phyloP scores from a whole-genome alignment of 352 stramenopile species.

The Pythium phragmiticola region DNA sequence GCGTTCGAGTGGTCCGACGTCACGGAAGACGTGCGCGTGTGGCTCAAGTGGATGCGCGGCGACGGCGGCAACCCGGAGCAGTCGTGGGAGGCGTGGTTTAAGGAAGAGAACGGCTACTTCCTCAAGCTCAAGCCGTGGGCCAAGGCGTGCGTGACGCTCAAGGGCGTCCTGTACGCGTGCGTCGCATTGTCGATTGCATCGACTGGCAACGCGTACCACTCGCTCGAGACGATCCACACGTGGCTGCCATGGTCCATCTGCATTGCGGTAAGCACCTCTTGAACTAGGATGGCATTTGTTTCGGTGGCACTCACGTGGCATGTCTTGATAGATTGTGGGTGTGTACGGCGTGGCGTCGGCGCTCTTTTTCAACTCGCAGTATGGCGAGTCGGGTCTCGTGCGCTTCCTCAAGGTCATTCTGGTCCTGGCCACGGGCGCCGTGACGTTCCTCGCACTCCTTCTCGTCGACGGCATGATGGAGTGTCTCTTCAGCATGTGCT shows the following conservation, averaged over 20 bases:
- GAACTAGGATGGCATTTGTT: too few relatives aligned
- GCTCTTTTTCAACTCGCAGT: conserved; percentile 35
- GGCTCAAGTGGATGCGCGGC: conserved; percentile 86
- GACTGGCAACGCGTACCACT: conserved; percentile 43
- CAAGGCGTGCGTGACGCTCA: conserved; percentile 86
- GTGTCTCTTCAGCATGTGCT: conserved; percentile 89
- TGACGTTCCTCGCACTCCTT: conserved; percentile 16
- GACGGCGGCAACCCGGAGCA: conserved; percentile 82
- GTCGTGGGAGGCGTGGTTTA: conserved; percentile 92
- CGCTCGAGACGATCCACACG: conserved; percentile 27
- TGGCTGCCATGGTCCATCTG: conserved; percentile 36
- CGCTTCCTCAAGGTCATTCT: conserved; percentile 44
- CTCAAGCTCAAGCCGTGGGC: conserved; percentile 71
- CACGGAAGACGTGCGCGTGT: conserved; percentile 60
- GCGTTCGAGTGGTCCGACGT: conserved; percentile 94
- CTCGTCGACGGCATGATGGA: conserved; percentile 75
- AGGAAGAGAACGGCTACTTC: conserved; percentile 90
- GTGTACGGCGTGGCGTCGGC: conserved; percentile 33
- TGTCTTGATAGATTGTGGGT: conserved; percentile 8
- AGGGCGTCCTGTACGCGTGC: conserved; percentile 77
- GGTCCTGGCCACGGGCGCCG: conserved; percentile 41
- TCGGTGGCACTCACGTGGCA: not conserved
- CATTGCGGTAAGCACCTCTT: conserved; percentile 16
- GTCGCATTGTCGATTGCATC: conserved; percentile 76
- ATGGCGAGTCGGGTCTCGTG: conserved; percentile 34